Base-by-base conservation (phyloP, 2,329 filamentous ascomycete species). In the Aschersonia sp. region DNA sequence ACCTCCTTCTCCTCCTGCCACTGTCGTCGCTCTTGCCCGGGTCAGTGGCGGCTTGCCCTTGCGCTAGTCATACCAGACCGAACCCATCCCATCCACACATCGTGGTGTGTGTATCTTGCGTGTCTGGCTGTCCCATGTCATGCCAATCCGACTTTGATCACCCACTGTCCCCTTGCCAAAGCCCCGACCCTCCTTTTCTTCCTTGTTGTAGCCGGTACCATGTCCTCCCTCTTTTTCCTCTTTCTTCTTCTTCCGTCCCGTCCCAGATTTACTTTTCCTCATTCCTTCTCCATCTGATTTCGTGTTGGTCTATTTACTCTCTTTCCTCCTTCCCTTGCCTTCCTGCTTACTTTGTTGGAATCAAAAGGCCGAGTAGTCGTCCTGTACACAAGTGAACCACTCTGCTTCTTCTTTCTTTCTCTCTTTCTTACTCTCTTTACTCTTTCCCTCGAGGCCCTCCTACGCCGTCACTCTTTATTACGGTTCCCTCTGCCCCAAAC, bases 11-110 rank as follows among this genome's bases (percentile, higher is more conserved):
- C 22, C 22, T 22, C 22, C 22, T 22, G 22, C 22, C 22, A 22
- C 22, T 22, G 22, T 22, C 22, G 22, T 22, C 42, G 42, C 29
- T 43, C 42, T 30, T 43, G 22, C 37, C 45, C 48, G 45, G 48
- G 35, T 47, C 45, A 45, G 45, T 49, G 45, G 48, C 48, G 48
- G 48, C 48, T 45, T 45, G 48, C 45, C 48, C 48, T 49, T 49
- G 45, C 48, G 48, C 48, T 49, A 49, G 48, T 49, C 48, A 49
- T 49, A 46, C 48, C 45, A 47, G 48, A 45, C 48, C 45, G 45
- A 49, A 42, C 47, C 47, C 47, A 48, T 49, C 45, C 45, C 45
- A 43, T 43, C 41, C 45, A 45, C 44, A 46, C 42, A 14, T 43
- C 37, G 41, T 42, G 45, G 39, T 45, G 39, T 45, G 30, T 35